Evolutionary conservation across 148 eudicot genomes (phyloP).

Genomic region (Suaeda aralocaspica): DNA sequence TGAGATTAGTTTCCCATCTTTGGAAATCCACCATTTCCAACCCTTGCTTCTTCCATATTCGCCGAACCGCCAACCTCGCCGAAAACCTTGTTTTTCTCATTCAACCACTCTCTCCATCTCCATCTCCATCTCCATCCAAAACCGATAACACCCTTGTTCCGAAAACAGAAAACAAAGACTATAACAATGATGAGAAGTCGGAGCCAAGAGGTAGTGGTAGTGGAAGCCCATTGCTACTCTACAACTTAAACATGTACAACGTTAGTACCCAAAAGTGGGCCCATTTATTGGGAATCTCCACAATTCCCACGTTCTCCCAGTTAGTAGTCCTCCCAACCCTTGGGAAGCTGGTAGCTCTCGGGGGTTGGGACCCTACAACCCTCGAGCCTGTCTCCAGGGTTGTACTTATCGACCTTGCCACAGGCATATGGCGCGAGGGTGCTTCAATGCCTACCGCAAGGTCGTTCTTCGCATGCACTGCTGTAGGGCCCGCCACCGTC

Average conservation of each 20-base stretch:
- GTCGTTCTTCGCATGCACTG: constrained; percentile 37
- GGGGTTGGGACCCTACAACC: constrained; percentile 43
- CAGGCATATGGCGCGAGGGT: constrained; percentile 33
- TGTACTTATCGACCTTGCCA: constrained; percentile 19
- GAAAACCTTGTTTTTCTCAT: constrained; percentile 23
- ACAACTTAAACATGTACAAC: constrained; percentile 26
- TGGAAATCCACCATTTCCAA: constrained; percentile 29
- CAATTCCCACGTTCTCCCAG: constrained; percentile 35
- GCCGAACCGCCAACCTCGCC: constrained; percentile 15
- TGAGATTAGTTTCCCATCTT: constrained; percentile 25
- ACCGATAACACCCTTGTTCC: background rate
- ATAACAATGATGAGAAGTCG: background rate
- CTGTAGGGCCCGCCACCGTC: constrained; percentile 7
- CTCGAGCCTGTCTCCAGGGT: constrained; percentile 32
- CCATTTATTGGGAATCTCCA: background rate
- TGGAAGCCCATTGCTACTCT: constrained; percentile 12
- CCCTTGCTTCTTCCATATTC: constrained; percentile 21
- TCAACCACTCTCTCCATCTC: constrained; percentile 20
- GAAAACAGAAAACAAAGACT: background rate
- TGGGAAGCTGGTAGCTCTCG: constrained; percentile 27
- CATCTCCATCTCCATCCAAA: background rate
- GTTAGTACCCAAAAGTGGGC: constrained; percentile 19
- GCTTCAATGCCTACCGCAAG: constrained; percentile 28
- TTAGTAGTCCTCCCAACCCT: constrained; percentile 18
- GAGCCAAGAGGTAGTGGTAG: background rate